A percentile compares a stretch with the other conserved stretches of the same genome.
Conservation (phyloP, 2,329 filamentous ascomycete species). For the Zymoseptoria brevis region DNA sequence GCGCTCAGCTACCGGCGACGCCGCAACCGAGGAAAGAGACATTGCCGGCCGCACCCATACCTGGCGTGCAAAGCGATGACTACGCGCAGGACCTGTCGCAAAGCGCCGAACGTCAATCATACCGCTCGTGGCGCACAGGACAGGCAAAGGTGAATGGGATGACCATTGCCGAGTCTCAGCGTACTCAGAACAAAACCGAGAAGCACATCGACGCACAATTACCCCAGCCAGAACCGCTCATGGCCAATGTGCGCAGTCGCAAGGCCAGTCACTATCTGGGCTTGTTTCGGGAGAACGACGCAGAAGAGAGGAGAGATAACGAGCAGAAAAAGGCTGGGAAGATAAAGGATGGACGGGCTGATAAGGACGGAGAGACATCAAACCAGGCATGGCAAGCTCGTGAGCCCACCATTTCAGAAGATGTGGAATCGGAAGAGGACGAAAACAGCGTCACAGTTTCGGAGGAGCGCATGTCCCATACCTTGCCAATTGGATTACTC, state of each 20-base stretch:
- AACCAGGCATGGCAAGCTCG: constrained; percentile 8
- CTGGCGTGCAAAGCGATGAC: constrained; percentile 4
- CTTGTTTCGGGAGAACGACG: constrained; percentile 56
- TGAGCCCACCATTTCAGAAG: constrained; percentile 26
- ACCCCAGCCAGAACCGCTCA: constrained; percentile 46
- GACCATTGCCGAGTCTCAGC: constrained; percentile 32
- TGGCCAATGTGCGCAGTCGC: constrained; percentile 50
- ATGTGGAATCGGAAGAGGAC: constrained; percentile 28
- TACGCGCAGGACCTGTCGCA: constrained; percentile 15
- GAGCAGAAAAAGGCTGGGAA: constrained; percentile 37
- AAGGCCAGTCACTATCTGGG: constrained; percentile 60
- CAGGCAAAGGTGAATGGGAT: constrained; percentile 36
- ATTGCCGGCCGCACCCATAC: constrained; percentile 16
- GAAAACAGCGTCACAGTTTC: constrained; percentile 14
- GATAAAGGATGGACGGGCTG: constrained; percentile 9
- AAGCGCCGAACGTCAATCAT: constrained; percentile 38
- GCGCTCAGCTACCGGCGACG: constrained; percentile 9
- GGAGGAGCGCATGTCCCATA: constrained; percentile 27
- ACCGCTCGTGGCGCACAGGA: constrained; percentile 43
- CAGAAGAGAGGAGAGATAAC: constrained; percentile 45
- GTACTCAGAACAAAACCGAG: constrained; percentile 39
- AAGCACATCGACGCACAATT: constrained; percentile 56
- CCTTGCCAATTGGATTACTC: constrained; percentile 43
- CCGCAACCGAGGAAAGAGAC: constrained; percentile 5
- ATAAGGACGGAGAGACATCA: constrained; percentile 4